phyloP scores from a whole-genome alignment of 106 monocot species.

The Dendrobium huoshanense region DNA sequence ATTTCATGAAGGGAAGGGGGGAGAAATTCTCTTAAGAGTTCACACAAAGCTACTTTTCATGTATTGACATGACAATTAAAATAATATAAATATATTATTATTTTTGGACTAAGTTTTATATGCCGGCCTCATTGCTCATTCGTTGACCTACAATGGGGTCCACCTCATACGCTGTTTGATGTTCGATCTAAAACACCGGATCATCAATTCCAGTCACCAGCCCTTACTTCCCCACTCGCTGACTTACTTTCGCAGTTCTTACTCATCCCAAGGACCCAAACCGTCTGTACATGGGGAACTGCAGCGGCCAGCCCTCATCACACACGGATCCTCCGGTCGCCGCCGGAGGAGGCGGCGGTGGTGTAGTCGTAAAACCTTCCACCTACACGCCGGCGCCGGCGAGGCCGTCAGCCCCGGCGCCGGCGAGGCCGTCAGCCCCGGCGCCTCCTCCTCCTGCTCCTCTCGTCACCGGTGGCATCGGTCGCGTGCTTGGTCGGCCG shows the following conservation, averaged over 20 bases:
- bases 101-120: too few relatives aligned
- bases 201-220: not conserved
- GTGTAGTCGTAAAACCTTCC: not conserved
- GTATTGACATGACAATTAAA: too few relatives aligned
- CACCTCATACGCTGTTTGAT: not conserved
- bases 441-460: not conserved
- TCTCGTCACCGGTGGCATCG: constrained; percentile 6
- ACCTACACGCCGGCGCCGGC: not conserved
- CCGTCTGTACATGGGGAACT: constrained; percentile 2
- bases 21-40: too few relatives aligned
- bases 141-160: not conserved
- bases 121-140: too few relatives aligned
- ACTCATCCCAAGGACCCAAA: not conserved
- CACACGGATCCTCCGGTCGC: not conserved
- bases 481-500: constrained; percentile 42
- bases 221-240: not conserved
- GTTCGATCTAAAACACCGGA: not conserved
- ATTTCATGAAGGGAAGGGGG: too few relatives aligned
- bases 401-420: constrained; percentile 2
- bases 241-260: not conserved
- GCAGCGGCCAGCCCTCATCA: not conserved
- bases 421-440: not conserved
- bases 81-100: too few relatives aligned
- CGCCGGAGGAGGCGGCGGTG: not conserved
- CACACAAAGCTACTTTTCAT: too few relatives aligned